Percentiles rank a stretch among this genome's conserved stretches.
phyloP scores from a whole-genome alignment of 495 filamentous ascomycete species.

The Tuber melanosporum region DNA sequence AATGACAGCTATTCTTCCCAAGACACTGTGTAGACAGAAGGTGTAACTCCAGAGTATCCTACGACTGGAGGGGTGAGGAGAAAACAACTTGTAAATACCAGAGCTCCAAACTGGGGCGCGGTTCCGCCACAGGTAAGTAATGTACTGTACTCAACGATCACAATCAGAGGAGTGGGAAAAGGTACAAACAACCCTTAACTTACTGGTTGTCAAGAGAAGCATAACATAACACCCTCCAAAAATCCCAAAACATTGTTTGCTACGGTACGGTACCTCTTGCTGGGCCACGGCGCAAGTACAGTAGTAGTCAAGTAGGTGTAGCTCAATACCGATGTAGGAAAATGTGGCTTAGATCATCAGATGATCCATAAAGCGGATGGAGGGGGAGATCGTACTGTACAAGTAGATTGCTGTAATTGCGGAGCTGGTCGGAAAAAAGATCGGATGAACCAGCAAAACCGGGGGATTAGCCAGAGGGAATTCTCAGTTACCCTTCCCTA shows the following conservation, averaged over 20 bases:
- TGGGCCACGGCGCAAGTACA: background rate
- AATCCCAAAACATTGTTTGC: background rate
- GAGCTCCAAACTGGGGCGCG: conserved; percentile 7
- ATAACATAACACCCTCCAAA: background rate
- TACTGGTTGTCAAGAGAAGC: background rate
- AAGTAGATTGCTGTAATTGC: background rate
- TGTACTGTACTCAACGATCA: conserved; percentile 10
- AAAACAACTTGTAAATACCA: conserved; percentile 13
- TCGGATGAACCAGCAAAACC: conserved; percentile 13
- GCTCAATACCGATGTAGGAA: conserved; percentile 1
- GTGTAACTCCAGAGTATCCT: conserved; percentile 2
- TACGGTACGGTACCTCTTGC: background rate
- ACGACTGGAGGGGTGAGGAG: conserved; percentile 2
- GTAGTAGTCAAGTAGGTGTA: conserved; percentile 22
- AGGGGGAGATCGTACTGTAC: background rate
- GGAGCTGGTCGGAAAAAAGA: conserved; percentile 21
- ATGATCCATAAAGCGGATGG: conserved; percentile 5
- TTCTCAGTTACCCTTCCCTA: background rate
- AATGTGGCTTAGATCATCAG: background rate
- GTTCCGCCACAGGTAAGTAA: conserved; percentile 3
- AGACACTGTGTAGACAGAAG: conserved; percentile 4
- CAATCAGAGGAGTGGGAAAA: conserved; percentile 11
- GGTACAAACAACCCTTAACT: conserved; percentile 1
- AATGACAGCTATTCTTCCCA: conserved; percentile 16
- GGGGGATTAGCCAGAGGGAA: background rate